Conservation (phyloP, 495 filamentous ascomycete species). For the Daldinia grandis region DNA sequence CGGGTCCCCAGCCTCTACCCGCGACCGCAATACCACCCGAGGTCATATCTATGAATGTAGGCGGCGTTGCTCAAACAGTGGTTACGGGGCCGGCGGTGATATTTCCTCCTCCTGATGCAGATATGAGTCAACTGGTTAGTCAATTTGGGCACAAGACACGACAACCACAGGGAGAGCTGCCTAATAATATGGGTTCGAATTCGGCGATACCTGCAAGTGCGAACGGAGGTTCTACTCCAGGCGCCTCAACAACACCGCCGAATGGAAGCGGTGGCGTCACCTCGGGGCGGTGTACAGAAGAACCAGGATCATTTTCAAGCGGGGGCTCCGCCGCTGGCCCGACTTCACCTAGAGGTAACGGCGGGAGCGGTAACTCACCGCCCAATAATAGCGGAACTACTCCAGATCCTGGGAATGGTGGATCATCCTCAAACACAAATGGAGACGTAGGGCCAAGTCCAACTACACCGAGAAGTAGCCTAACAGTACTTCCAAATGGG, state of each 20-base stretch:
- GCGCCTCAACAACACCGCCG: neutral
- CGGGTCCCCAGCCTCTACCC: conserved; percentile 37
- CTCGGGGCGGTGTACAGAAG: conserved; percentile 5
- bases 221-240: conserved; percentile 6
- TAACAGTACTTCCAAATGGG: conserved; percentile 1
- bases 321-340: conserved; percentile 1
- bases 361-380: neutral
- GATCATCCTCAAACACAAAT: conserved; percentile 14
- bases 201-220: conserved; percentile 5
- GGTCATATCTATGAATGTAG: conserved; percentile 29
- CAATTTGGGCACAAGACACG: conserved; percentile 30
- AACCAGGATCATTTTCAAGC: conserved; percentile 3
- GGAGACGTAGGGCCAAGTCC: conserved; percentile 5
- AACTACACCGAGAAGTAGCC: conserved; percentile 4
- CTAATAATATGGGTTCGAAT: conserved; percentile 20
- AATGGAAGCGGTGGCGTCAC: neutral
- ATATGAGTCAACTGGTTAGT: conserved; percentile 28
- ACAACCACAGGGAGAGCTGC: conserved; percentile 35
- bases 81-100: conserved; percentile 30
- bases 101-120: conserved; percentile 32
- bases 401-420: neutral
- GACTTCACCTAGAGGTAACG: neutral
- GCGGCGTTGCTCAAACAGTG: conserved; percentile 39
- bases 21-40: conserved; percentile 36
- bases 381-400: conserved; percentile 12